Base-by-base conservation (phyloP, 139 green algal genomes). In the Chlorella sp. region DNA sequence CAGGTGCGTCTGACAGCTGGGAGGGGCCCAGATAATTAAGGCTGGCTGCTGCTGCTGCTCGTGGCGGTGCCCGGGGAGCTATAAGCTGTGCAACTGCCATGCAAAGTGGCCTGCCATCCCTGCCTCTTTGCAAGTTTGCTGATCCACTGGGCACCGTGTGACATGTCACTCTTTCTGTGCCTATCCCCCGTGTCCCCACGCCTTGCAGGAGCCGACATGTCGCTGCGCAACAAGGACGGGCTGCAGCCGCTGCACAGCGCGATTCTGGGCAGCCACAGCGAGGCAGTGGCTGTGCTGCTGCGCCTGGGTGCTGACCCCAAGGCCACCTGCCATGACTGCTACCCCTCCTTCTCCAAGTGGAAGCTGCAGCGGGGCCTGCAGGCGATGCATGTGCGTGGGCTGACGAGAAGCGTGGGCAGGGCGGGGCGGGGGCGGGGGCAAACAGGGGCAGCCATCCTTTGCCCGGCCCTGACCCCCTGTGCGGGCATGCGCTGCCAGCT, bases 241-340 rank as follows among this genome's bases (percentile, higher is more conserved):
- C 57, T 92, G 37, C 66, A 40, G 71, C 76, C 90, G 5, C 77
- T 92, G 22, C 90, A 92, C 60, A 9, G 78, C 0, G 90, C 90
- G 0, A 32, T 92, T 11, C 82, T 90, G 22, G 28, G 28, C 32
- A 16, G 40, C 5, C 37, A 71, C 32, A 26, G 21, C 12, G 53
- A 3, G 11, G 57, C 34, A 1, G 86, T 92, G 28, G 39, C 18
- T 0, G 37, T 28, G 76, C 57, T 92, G 83, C 85, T 92, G 39
- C 28, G 21, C 32, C 32, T 32, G 22, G 90, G 90, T 0, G 90
- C 90, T 16, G 75, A 89, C 60, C 75, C 84, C 12, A 61, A 78
- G 60, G 73, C 48, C 4, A 36, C 26, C 24, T 79, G 60, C 83
- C 85, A 76, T 2, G 77, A 92, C 90, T 75, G 69, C 57, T 92